phyloP scores from a whole-genome alignment of 306 rosid genomes.

The Medicago ruthenica region DNA sequence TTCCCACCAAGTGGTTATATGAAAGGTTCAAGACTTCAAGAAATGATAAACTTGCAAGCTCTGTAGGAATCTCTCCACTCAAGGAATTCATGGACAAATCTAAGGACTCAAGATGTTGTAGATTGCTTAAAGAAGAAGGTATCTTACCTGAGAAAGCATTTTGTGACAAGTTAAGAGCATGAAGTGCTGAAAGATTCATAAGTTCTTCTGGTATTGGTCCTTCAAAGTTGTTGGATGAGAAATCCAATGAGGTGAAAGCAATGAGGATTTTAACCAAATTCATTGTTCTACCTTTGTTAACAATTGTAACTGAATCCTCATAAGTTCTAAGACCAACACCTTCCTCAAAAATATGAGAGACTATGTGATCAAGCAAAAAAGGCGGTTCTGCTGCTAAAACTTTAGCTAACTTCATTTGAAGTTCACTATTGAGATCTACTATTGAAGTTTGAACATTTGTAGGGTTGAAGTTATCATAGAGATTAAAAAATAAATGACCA shows the following conservation, averaged over 20 bases:
- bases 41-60: conserved; percentile 18
- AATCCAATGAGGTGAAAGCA: conserved; percentile 30
- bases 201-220: conserved; percentile 39
- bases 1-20: conserved; percentile 21
- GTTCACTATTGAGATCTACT: conserved; percentile 3
- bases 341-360: not conserved
- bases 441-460: not conserved
- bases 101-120: conserved; percentile 31
- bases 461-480: not conserved
- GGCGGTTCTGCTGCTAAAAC: not conserved
- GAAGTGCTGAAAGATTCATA: not conserved
- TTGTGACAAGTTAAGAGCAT: conserved; percentile 36
- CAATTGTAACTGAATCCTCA: conserved; percentile 30
- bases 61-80: conserved; percentile 30
- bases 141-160: conserved; percentile 31
- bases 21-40: conserved; percentile 34
- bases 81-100: conserved; percentile 35
- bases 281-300: conserved; percentile 24
- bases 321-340: conserved; percentile 1
- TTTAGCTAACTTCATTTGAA: not conserved
- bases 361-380: not conserved
- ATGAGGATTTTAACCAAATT: conserved; percentile 2
- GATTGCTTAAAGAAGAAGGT: conserved; percentile 34
- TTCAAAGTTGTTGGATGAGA: conserved; percentile 40
- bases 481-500: conserved; percentile 18